Base-by-base conservation (phyloP, 2,329 filamentous ascomycete genomes). In the Myrmaecium sp. region DNA sequence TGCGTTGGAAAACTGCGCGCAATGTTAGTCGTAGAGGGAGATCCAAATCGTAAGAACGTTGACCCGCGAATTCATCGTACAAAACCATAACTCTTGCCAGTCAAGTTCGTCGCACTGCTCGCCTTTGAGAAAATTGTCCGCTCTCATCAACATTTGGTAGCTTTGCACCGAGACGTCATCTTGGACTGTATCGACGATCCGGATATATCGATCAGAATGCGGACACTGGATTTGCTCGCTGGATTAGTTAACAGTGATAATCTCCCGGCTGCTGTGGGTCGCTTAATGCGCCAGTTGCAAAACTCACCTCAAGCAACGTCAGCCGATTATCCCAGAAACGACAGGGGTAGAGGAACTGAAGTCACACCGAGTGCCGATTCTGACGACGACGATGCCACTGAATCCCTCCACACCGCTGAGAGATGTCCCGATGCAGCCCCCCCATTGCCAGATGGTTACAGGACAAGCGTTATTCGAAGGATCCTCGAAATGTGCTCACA, bases 91-190 rank as follows among this genome's bases (percentile, higher is more conserved):
- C 29, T 30, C 13, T 5, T 24, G 30, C 28, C 38, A 89, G 81
- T 98, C 39, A 94, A 93, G 75, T 98, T 94, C 43, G 89, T 98
- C 41, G 86, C 89, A 2, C 59, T 98, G 26, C 64, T 98, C 33
- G 86, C 89, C 1, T 92, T 98, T 54, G 92, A 92, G 48, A 86
- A 84, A 47, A 93, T 98, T 40, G 86, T 93, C 16, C 52, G 68
- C 12, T 89, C 84, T 0, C 84, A 98, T 47, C 78, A 86, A 3
- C 73, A 75, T 46, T 66, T 98, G 17, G 89, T 98, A 15, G 74
- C 81, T 4, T 69, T 86, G 46, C 89, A 98, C 46, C 82, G 93
- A 49, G 86, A 95, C 51, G 86, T 95, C 25, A 94, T 98, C 35
- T 63, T 98, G 47, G 78, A 91, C 42, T 98, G 89, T 47, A 81